Percentiles rank a stretch among this genome's conserved stretches.
Evolutionary conservation across 1,284 basidiomycete genomes (phyloP).

Genomic region (Tetrapyrgos nigripes): DNA sequence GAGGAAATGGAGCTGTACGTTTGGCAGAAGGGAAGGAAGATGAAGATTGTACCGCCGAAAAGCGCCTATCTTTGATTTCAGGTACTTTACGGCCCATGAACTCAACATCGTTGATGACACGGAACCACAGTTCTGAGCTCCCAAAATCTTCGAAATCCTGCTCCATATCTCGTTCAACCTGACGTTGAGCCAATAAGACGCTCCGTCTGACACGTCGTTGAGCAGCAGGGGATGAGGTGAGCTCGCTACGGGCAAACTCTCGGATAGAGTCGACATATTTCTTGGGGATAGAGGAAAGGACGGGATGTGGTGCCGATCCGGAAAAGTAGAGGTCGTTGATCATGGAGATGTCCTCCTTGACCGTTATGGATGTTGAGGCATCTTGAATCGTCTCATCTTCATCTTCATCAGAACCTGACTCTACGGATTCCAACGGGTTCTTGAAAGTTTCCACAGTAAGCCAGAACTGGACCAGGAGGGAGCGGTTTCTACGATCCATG

Average conservation of each 20-base stretch:
- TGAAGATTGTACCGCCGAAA: conserved; percentile 22
- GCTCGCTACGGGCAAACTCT: conserved; percentile 64
- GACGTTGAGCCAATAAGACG: conserved; percentile 84
- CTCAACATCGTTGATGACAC: conserved; percentile 81
- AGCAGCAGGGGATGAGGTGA: conserved; percentile 49
- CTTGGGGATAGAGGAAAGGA: conserved; percentile 69
- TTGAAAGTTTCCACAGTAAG: conserved; percentile 97
- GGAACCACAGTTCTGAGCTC: conserved; percentile 89
- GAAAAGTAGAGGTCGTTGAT: conserved; percentile 89
- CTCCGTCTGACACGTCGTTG: conserved; percentile 74
- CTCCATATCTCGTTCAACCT: conserved; percentile 89
- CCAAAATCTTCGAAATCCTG: conserved; percentile 91
- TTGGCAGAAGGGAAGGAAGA: conserved; percentile 27
- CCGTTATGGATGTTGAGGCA: conserved; percentile 62
- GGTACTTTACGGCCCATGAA: conserved; percentile 39
- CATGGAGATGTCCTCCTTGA: conserved; percentile 87
- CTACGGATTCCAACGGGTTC: conserved; percentile 88
- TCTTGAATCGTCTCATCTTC: conserved; percentile 72
- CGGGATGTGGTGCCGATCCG: conserved; percentile 59
- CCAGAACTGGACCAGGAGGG: conserved; percentile 95
- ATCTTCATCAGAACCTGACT: conserved; percentile 72
- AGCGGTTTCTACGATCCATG: conserved; percentile 90
- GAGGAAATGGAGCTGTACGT: conserved; percentile 26
- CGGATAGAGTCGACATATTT: conserved; percentile 75
- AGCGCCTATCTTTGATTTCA: conserved; percentile 33